Percentiles rank a stretch among this genome's conserved stretches.
phyloP scores from a whole-genome alignment of 139 green algal species.

The Chlorella sorokiniana region DNA sequence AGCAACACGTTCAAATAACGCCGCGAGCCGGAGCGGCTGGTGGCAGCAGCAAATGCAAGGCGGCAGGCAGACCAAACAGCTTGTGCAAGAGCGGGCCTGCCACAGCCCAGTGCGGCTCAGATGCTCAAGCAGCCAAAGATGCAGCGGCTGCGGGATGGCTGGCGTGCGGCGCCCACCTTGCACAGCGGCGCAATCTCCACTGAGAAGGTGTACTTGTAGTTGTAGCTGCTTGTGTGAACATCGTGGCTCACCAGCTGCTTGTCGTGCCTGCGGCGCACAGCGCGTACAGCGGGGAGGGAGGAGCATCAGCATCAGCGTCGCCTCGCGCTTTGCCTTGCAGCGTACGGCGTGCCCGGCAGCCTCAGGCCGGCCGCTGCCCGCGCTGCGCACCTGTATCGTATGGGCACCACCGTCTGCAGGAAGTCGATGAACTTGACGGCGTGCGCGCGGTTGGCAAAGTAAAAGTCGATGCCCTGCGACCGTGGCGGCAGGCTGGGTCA shows the following conservation, averaged over 20 bases:
- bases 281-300: background rate
- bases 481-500: conserved; percentile 3
- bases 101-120: no score
- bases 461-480: conserved; percentile 92
- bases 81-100: no score
- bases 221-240: conserved; percentile 91
- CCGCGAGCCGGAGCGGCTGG: background rate
- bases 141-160: no score
- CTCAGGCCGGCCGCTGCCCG: background rate
- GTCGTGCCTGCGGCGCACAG: conserved; percentile 66
- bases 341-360: background rate
- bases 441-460: conserved; percentile 84
- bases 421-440: conserved; percentile 97
- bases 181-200: conserved; percentile 95
- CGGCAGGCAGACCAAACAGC: no score
- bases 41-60: background rate
- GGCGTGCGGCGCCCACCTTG: no score
- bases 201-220: conserved; percentile 99
- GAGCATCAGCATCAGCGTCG: background rate
- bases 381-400: conserved; percentile 28
- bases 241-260: conserved; percentile 99
- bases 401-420: conserved; percentile 64
- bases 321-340: background rate
- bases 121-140: no score
- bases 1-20: background rate